phyloP scores from a whole-genome alignment of 2,329 filamentous ascomycete genomes.

The Diaporthe velutina region DNA sequence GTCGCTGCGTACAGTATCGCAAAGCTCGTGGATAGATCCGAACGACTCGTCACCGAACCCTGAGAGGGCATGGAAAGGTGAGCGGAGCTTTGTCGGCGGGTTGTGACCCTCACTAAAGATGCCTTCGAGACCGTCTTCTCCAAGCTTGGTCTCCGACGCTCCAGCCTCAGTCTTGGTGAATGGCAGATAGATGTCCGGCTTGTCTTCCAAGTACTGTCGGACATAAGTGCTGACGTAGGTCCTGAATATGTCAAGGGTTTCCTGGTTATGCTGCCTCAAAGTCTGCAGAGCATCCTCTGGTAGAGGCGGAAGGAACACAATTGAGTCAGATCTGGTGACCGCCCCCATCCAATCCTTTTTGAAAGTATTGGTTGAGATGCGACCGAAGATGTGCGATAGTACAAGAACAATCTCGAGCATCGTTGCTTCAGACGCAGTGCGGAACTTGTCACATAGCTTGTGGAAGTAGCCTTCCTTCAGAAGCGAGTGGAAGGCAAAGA shows the following conservation, averaged over 20 bases:
- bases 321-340: slow-evolving; percentile 70
- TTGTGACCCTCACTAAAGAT: slow-evolving; percentile 39
- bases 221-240: slow-evolving; percentile 79
- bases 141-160: slow-evolving; percentile 42
- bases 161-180: slow-evolving; percentile 66
- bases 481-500: slow-evolving; percentile 82
- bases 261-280: slow-evolving; percentile 72
- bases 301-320: slow-evolving; percentile 75
- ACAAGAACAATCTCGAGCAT: slow-evolving; percentile 75
- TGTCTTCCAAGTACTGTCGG: slow-evolving; percentile 68
- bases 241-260: slow-evolving; percentile 75
- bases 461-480: slow-evolving; percentile 79
- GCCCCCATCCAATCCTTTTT: slow-evolving; percentile 59
- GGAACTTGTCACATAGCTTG: slow-evolving; percentile 69
- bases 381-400: slow-evolving; percentile 78
- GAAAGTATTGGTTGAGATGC: slow-evolving; percentile 62
- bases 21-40: slow-evolving; percentile 75
- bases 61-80: slow-evolving; percentile 79
- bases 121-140: slow-evolving; percentile 33
- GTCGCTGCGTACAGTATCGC: slow-evolving; percentile 72
- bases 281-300: slow-evolving; percentile 68
- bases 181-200: slow-evolving; percentile 68
- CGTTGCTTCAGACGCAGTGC: slow-evolving; percentile 61
- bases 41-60: slow-evolving; percentile 73
- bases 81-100: slow-evolving; percentile 65